Conservation (phyloP, 768 basidiomycete species). For the Suillus luteus region DNA sequence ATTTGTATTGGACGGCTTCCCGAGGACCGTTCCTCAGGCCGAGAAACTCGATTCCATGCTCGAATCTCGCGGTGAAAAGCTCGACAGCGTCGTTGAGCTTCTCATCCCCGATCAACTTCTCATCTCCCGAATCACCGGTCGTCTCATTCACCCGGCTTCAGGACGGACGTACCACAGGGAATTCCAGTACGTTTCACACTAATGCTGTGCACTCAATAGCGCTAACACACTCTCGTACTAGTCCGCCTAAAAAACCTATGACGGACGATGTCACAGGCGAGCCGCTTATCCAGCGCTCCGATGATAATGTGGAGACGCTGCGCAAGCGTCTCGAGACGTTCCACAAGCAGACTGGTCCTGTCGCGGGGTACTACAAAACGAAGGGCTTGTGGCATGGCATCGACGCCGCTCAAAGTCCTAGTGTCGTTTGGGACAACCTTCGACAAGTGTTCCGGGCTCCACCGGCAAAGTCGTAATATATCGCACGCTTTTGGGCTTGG, state of each 20-base stretch:
- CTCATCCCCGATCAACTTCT: slow-evolving; percentile 92
- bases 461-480: slow-evolving; percentile 23
- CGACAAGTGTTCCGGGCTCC: slow-evolving; percentile 57
- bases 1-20: slow-evolving; percentile 99
- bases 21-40: slow-evolving; percentile 94
- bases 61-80: slow-evolving; percentile 73
- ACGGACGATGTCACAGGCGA: slow-evolving; percentile 94
- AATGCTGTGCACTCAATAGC: slow-evolving; percentile 9
- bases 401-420: slow-evolving; percentile 93
- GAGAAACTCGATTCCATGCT: slow-evolving; percentile 96
- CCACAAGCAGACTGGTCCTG: slow-evolving; percentile 93
- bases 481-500: not conserved
- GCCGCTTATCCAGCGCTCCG: slow-evolving; percentile 93
- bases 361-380: slow-evolving; percentile 93
- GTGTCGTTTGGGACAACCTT: slow-evolving; percentile 87
- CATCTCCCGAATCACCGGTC: slow-evolving; percentile 96
- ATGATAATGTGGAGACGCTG: slow-evolving; percentile 96
- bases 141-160: slow-evolving; percentile 86
- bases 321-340: slow-evolving; percentile 86
- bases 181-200: slow-evolving; percentile 72
- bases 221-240: slow-evolving; percentile 34
- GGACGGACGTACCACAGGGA: slow-evolving; percentile 95
- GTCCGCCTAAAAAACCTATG: slow-evolving; percentile 97
- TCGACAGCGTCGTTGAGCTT: slow-evolving; percentile 92
- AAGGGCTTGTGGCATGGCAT: slow-evolving; percentile 89